Evolutionary conservation across 2,329 filamentous ascomycete genomes (phyloP).

Genomic region (Hypoxylon sp.): DNA sequence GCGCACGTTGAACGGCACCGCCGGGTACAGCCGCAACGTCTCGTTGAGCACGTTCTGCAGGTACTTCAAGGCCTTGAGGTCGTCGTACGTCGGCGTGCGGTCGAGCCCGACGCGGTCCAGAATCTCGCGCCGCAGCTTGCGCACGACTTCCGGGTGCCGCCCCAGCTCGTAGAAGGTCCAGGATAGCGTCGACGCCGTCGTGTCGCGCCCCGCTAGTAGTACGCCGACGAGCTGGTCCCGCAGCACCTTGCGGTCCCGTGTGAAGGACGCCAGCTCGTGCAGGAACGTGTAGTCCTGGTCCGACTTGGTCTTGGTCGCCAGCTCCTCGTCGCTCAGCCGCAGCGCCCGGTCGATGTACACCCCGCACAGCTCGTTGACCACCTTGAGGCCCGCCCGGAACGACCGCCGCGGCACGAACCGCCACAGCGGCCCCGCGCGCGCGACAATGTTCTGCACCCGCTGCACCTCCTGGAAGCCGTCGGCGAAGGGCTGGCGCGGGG

Average conservation of each 20-base stretch:
- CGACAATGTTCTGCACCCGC: slow-evolving; percentile 72
- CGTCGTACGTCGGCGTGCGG: slow-evolving; percentile 62
- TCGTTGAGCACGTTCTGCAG: slow-evolving; percentile 62
- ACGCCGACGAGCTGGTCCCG: slow-evolving; percentile 85
- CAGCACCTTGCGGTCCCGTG: slow-evolving; percentile 73
- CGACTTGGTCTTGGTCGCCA: slow-evolving; percentile 75
- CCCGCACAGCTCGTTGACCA: slow-evolving; percentile 79
- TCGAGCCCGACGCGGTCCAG: slow-evolving; percentile 60
- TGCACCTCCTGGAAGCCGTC: slow-evolving; percentile 83
- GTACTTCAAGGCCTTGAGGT: slow-evolving; percentile 76
- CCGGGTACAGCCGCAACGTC: slow-evolving; percentile 56
- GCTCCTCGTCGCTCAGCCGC: slow-evolving; percentile 72
- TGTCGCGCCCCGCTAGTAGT: slow-evolving; percentile 75
- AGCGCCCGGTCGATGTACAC: slow-evolving; percentile 80
- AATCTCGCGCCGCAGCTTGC: slow-evolving; percentile 69
- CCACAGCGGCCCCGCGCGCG: slow-evolving; percentile 70
- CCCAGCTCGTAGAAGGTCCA: slow-evolving; percentile 75
- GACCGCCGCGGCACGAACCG: slow-evolving; percentile 67
- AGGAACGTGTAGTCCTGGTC: slow-evolving; percentile 83
- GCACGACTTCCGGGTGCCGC: slow-evolving; percentile 62
- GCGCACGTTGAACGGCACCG: slow-evolving; percentile 64
- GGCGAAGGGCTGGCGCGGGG: slow-evolving; percentile 73
- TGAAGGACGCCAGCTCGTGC: slow-evolving; percentile 83
- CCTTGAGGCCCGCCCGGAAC: slow-evolving; percentile 70
- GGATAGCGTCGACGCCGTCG: slow-evolving; percentile 71